Evolutionary conservation across 2,329 filamentous ascomycete genomes (phyloP).

Genomic region (Ascochyta koolunga): DNA sequence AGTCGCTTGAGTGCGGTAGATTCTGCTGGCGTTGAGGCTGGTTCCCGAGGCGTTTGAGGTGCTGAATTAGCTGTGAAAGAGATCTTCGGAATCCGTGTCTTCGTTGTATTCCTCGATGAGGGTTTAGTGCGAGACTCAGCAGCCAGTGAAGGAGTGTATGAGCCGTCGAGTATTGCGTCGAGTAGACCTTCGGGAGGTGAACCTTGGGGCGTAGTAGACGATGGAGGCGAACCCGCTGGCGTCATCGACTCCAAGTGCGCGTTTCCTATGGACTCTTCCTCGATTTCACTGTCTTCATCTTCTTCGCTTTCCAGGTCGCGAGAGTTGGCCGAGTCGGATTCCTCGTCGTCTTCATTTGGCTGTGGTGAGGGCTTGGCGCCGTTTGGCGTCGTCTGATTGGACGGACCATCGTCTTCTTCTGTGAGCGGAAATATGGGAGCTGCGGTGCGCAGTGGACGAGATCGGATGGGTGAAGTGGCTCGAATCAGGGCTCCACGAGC

Average conservation of each 20-base stretch:
- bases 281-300: constrained; percentile 26
- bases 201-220: constrained; percentile 20
- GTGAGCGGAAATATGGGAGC: constrained; percentile 41
- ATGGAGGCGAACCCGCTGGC: constrained; percentile 19
- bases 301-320: constrained; percentile 9
- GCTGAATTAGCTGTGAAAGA: constrained; percentile 27
- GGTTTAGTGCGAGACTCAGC: constrained; percentile 17
- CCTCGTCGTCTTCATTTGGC: constrained; percentile 25
- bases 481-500: constrained; percentile 29
- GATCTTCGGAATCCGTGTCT: constrained; percentile 27
- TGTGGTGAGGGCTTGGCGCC: constrained; percentile 38
- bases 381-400: constrained; percentile 43
- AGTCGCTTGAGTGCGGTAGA: constrained; percentile 30
- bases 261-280: constrained; percentile 19
- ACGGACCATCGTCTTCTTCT: constrained; percentile 43
- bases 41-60: constrained; percentile 36
- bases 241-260: constrained; percentile 19
- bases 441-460: constrained; percentile 41
- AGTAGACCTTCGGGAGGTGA: constrained; percentile 30
- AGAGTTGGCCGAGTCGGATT: constrained; percentile 23
- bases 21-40: constrained; percentile 33
- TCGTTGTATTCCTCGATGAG: constrained; percentile 13
- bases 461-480: constrained; percentile 35
- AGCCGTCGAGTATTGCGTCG: constrained; percentile 16
- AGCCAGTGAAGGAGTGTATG: constrained; percentile 9